Evolutionary conservation across 768 basidiomycete genomes (phyloP).

Genomic region (Rhodotorula kratochvilovae): DNA sequence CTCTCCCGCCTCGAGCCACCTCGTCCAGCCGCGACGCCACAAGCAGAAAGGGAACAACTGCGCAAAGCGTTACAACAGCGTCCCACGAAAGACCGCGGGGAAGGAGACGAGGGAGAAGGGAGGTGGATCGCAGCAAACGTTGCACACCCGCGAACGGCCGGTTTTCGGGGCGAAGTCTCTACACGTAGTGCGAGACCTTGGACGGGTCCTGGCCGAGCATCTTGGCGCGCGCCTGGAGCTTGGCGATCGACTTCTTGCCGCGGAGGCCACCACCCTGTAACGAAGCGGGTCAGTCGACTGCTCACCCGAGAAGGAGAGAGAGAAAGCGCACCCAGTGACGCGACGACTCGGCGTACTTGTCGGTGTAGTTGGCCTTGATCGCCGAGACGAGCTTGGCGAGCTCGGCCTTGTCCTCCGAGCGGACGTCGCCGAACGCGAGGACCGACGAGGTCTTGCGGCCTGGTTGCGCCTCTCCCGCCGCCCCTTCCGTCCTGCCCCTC

Average conservation of each 20-base stretch:
- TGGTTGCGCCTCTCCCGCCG: too few species aligned
- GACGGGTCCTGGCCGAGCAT: slow-evolving; percentile 19
- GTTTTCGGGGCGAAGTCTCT: too few species aligned
- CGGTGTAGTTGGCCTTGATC: slow-evolving; percentile 95
- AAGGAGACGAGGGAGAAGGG: too few species aligned
- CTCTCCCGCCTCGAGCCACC: too few species aligned
- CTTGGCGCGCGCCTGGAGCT: slow-evolving; percentile 23
- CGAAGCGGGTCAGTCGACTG: too few species aligned
- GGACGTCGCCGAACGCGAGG: slow-evolving; percentile 85
- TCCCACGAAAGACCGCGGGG: too few species aligned
- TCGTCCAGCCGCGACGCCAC: too few species aligned
- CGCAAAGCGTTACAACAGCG: not conserved
- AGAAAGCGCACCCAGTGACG: slow-evolving; percentile 90
- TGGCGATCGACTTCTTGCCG: slow-evolving; percentile 1
- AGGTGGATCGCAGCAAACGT: not conserved
- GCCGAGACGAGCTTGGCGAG: slow-evolving; percentile 87
- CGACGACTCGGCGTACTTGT: slow-evolving; percentile 74
- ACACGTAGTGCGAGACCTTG: slow-evolving; percentile 13
- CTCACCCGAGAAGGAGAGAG: too few species aligned
- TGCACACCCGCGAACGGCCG: not conserved
- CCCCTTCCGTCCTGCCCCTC: too few species aligned
- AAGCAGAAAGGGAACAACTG: not conserved
- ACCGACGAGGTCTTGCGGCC: slow-evolving; percentile 98
- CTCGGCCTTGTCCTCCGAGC: slow-evolving; percentile 87
- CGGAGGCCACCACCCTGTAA: not conserved